phyloP scores from a whole-genome alignment of 768 basidiomycete genomes.

The Leccinum ochraceum region DNA sequence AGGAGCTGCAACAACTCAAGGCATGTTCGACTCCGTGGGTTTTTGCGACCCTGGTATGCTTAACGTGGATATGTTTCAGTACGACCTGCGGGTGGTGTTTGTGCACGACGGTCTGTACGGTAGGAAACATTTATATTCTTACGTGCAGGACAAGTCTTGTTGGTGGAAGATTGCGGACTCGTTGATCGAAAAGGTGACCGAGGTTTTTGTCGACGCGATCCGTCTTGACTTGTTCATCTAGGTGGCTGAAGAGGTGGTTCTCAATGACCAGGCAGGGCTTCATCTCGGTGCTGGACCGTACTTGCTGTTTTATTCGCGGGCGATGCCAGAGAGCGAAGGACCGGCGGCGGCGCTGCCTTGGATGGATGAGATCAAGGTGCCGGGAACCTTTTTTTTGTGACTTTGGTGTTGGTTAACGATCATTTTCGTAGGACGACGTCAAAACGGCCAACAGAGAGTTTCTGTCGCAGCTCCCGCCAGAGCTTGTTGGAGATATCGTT shows the following conservation, averaged over 20 bases:
- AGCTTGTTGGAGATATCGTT: constrained; percentile 29
- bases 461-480: constrained; percentile 34
- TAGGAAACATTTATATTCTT: constrained; percentile 76
- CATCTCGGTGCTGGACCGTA: constrained; percentile 80
- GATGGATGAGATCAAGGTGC: constrained; percentile 34
- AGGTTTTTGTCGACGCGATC: not conserved
- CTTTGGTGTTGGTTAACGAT: not conserved
- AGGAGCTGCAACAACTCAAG: constrained; percentile 62
- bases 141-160: constrained; percentile 57
- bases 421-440: constrained; percentile 31
- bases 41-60: not conserved
- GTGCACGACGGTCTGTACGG: constrained; percentile 79
- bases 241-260: constrained; percentile 70
- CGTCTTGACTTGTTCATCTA: constrained; percentile 27
- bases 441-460: constrained; percentile 39
- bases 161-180: constrained; percentile 88
- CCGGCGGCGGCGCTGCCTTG: constrained; percentile 19
- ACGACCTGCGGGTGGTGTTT: constrained; percentile 77
- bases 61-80: constrained; percentile 43
- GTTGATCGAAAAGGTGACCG: constrained; percentile 58
- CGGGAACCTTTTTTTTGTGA: not conserved
- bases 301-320: constrained; percentile 66
- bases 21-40: constrained; percentile 36
- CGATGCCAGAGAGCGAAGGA: constrained; percentile 24
- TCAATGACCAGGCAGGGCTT: constrained; percentile 68